Evolutionary conservation across 2,329 filamentous ascomycete genomes (phyloP).

Genomic region (Raffaelea albimanens): DNA sequence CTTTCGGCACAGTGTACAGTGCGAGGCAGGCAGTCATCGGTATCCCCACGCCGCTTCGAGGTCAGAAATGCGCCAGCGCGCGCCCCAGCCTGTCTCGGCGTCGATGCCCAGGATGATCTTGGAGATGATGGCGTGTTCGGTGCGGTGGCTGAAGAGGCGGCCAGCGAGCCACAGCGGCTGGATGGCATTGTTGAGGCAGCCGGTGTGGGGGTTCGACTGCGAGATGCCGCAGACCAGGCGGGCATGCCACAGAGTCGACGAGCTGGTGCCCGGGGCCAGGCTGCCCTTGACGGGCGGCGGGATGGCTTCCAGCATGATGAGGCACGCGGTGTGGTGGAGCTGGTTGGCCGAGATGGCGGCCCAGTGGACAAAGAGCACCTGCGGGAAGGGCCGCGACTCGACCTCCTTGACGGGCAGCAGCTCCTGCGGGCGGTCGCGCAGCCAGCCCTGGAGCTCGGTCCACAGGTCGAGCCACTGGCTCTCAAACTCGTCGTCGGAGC

Average conservation of each 20-base stretch:
- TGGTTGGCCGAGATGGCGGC: conserved; percentile 48
- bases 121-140: conserved; percentile 27
- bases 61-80: conserved; percentile 42
- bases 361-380: conserved; percentile 42
- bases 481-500: conserved; percentile 29
- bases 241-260: conserved; percentile 42
- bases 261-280: conserved; percentile 8
- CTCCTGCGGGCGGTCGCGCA: conserved; percentile 33
- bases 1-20: conserved; percentile 11
- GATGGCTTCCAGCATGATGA: conserved; percentile 37
- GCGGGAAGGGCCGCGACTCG: conserved; percentile 36
- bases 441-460: conserved; percentile 40
- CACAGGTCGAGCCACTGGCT: conserved; percentile 37
- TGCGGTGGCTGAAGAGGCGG: conserved; percentile 39
- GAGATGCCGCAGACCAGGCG: conserved; percentile 47
- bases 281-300: conserved; percentile 18
- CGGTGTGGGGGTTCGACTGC: conserved; percentile 43
- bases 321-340: conserved; percentile 45
- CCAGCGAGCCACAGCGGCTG: conserved; percentile 50
- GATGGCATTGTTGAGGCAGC: conserved; percentile 47
- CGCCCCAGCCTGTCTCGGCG: conserved; percentile 41
- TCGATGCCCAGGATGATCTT: conserved; percentile 41
- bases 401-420: conserved; percentile 34
- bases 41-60: conserved; percentile 33
- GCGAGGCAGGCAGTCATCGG: too few species aligned